These are phyloP conservation scores for Sporisorium reilianum DNA, from an alignment of 1,284 basidiomycete genomes.

Conservation along the genomic window DNA sequence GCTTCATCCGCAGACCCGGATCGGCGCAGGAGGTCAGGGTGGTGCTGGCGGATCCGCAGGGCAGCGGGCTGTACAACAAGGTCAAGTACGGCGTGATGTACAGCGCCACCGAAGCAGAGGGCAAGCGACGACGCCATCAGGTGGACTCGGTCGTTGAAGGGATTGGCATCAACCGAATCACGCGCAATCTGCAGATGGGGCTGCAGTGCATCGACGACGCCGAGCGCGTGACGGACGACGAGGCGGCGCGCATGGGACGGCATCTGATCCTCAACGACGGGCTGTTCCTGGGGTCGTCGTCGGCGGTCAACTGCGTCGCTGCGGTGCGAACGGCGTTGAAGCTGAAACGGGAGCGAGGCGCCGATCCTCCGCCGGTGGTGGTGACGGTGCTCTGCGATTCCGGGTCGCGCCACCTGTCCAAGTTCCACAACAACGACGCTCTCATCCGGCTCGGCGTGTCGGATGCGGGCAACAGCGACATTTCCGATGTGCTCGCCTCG, in stretches of 20 bases:
- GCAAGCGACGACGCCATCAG: conserved; percentile 91
- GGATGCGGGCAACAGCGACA: conserved; percentile 54
- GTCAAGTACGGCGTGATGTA: conserved; percentile 84
- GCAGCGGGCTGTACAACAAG: conserved; percentile 95
- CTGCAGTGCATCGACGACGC: conserved; percentile 63
- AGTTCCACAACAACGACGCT: conserved; percentile 63
- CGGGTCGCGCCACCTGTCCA: conserved; percentile 65
- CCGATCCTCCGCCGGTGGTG: conserved; percentile 53
- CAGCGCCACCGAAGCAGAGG: conserved; percentile 89
- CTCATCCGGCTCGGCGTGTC: conserved; percentile 48
- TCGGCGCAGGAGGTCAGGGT: conserved; percentile 43
- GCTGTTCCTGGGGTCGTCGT: conserved; percentile 93
- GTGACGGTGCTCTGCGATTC: conserved; percentile 68
- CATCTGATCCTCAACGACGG: conserved; percentile 76
- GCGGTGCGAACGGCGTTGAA: conserved; percentile 73
- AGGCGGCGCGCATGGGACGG: conserved; percentile 65
- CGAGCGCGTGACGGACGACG: conserved; percentile 61
- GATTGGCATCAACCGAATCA: conserved; percentile 75
- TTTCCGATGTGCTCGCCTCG: conserved; percentile 58
- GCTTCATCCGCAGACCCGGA: conserved; percentile 20
- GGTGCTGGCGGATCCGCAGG: conserved; percentile 89
- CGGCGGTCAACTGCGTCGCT: conserved; percentile 93
- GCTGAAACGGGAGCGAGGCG: conserved; percentile 50
- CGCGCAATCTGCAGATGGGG: conserved; percentile 62
- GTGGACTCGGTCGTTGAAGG: conserved; percentile 71